phyloP scores from a whole-genome alignment of 2,329 filamentous ascomycete genomes.

The Sclerotiophoma versabilis region DNA sequence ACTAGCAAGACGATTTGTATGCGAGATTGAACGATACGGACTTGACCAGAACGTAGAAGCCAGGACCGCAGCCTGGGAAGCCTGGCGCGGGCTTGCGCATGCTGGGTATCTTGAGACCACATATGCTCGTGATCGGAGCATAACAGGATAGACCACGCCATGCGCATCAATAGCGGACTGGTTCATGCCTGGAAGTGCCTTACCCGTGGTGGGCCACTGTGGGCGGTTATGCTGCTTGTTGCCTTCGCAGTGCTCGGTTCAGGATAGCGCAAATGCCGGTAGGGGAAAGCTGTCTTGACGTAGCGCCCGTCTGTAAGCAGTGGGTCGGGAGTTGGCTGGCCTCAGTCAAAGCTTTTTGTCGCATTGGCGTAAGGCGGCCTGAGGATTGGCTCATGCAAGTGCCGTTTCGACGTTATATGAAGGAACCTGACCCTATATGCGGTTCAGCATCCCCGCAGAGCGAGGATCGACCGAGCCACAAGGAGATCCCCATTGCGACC shows the following conservation, averaged over 20 bases:
- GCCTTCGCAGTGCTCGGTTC: constrained; percentile 32
- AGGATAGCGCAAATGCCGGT: constrained; percentile 37
- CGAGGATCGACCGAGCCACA: constrained; percentile 47
- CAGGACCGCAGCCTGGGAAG: constrained; percentile 35
- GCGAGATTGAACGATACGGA: constrained; percentile 43
- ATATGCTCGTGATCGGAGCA: constrained; percentile 7
- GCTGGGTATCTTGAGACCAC: constrained; percentile 11
- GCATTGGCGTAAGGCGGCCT: constrained; percentile 47
- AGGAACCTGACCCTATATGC: constrained; percentile 47
- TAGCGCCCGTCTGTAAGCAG: constrained; percentile 47
- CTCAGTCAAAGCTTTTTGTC: constrained; percentile 41
- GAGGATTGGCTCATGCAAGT: constrained; percentile 50
- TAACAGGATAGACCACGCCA: constrained; percentile 28
- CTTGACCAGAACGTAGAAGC: constrained; percentile 32
- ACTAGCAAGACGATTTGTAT: constrained; percentile 40
- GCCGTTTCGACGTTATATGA: constrained; percentile 51
- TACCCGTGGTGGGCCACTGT: constrained; percentile 33
- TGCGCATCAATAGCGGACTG: constrained; percentile 27
- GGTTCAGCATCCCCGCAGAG: constrained; percentile 43
- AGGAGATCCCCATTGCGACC: constrained; percentile 37
- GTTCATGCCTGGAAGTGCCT: constrained; percentile 40
- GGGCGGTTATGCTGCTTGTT: constrained; percentile 37
- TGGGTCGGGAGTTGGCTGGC: constrained; percentile 35
- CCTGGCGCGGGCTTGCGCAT: constrained; percentile 27
- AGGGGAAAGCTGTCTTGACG: constrained; percentile 44